These are phyloP conservation scores for Clarireedia monteithiana DNA, from an alignment of 2,329 filamentous ascomycete species.

Conservation along the genomic window DNA sequence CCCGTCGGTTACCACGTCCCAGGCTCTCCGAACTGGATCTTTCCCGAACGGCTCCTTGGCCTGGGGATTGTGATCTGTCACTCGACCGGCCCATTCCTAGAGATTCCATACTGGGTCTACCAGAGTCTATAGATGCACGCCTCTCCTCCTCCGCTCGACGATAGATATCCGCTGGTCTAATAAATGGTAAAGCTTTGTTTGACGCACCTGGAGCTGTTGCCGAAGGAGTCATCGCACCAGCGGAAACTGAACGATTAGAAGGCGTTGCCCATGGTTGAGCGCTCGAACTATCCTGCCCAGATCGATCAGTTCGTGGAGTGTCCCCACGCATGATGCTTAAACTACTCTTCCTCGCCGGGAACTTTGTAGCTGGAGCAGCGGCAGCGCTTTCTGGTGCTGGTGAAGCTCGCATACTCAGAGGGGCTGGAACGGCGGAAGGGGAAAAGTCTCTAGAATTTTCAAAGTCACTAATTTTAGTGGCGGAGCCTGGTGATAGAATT, in stretches of 20 bases:
- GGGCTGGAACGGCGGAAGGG: slow-evolving; percentile 43
- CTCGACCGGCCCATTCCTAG: slow-evolving; percentile 27
- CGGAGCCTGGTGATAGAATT: slow-evolving; percentile 20
- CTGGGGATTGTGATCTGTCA: slow-evolving; percentile 22
- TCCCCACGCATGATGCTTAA: slow-evolving; percentile 37
- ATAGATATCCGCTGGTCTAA: slow-evolving; percentile 72
- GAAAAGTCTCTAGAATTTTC: slow-evolving; percentile 41
- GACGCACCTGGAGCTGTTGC: slow-evolving; percentile 28
- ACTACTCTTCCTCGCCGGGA: slow-evolving; percentile 56
- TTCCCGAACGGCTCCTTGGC: slow-evolving; percentile 17
- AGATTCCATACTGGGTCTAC: slow-evolving; percentile 49
- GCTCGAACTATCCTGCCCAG: slow-evolving; percentile 11
- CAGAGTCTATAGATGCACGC: slow-evolving; percentile 48
- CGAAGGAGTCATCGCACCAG: slow-evolving; percentile 29
- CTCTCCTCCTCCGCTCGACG: slow-evolving; percentile 61
- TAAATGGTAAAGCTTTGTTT: slow-evolving; percentile 51
- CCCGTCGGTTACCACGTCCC: slow-evolving; percentile 10
- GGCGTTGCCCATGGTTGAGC: slow-evolving; percentile 30
- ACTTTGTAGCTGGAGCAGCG: slow-evolving; percentile 34
- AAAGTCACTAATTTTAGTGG: slow-evolving; percentile 26
- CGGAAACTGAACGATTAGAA: slow-evolving; percentile 29
- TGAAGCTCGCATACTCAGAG: slow-evolving; percentile 37
- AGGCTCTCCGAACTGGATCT: slow-evolving; percentile 21
- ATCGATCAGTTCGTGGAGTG: slow-evolving; percentile 10
- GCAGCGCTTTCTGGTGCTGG: slow-evolving; percentile 29